These are phyloP conservation scores for Eremochloa ophiuroides DNA, from an alignment of 176 grass and related monocot genomes.

Conservation along the genomic window DNA sequence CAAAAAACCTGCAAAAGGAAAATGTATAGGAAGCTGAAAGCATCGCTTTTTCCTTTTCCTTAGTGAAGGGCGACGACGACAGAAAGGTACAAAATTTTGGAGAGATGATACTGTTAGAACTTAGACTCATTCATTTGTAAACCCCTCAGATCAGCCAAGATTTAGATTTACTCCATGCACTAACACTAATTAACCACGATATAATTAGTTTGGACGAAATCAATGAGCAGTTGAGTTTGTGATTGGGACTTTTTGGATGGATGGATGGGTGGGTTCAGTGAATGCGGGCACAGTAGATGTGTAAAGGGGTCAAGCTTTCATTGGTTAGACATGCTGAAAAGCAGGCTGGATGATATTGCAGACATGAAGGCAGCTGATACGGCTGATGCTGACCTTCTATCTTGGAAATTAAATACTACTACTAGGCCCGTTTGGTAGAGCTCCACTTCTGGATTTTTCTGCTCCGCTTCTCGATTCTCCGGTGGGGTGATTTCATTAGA, in stretches of 20 bases:
- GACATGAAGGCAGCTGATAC: background rate
- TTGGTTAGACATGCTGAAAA: constrained; percentile 2
- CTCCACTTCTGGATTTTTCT: too few species aligned
- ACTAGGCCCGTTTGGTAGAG: too few species aligned
- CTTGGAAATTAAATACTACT: constrained; percentile 12
- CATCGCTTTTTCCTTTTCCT: constrained; percentile 28
- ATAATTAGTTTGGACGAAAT: constrained; percentile 4
- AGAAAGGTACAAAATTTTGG: constrained; percentile 31
- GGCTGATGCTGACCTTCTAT: constrained; percentile 32
- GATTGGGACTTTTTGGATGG: background rate
- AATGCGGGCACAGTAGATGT: constrained; percentile 16
- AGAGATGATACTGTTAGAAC: constrained; percentile 27
- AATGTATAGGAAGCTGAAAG: constrained; percentile 49
- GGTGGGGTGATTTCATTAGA: too few species aligned
- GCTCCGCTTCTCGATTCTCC: too few species aligned
- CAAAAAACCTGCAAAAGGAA: constrained; percentile 20
- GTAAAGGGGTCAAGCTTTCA: background rate
- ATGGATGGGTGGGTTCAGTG: constrained; percentile 2
- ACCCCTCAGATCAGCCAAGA: constrained; percentile 15
- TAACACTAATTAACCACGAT: background rate
- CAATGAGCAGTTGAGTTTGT: background rate
- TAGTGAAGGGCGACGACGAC: background rate
- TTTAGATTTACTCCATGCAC: constrained; percentile 16
- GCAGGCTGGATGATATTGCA: background rate
- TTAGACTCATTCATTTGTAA: constrained; percentile 29